Base-by-base conservation (phyloP, 2,329 filamentous ascomycete genomes). In the Allantophomopsis lycopodina region DNA sequence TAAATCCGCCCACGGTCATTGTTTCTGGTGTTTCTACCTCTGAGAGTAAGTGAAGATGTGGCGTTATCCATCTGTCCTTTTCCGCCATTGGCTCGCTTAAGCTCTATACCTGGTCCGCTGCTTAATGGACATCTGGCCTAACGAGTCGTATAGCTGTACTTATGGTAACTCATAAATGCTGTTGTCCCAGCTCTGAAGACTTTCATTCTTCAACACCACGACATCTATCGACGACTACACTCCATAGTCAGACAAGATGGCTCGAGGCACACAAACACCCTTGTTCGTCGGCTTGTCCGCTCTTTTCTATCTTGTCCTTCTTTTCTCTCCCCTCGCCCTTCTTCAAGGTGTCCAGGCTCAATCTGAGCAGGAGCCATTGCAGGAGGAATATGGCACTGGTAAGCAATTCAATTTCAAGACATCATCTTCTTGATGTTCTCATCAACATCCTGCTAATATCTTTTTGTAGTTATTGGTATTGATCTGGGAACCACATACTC, bases 401-500 rank as follows among this genome's bases (percentile, higher is more conserved):
- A 61, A 41, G 49, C 35, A 32, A 21, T 14, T 13, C n/a, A 4
- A n/a, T 15, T 15, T 16, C 14, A 28, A 6, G 7, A 28, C 8
- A 28, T 0, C 3, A 32, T 38, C 20, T 31, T 10, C 18, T 31
- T 11, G 35, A 36, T 11, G 34, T 38, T 21, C 45, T 51, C 17
- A 38, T 51, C 38, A 13, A 46, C 44, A 28, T 8, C 23, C 7
- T 10, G 38, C 49, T 48, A 35, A 48, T 37, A 18, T 11, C 35
- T 36, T 7, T 15, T 34, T 42, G 36, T 49, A 71, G 86, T 94
- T 53, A 88, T 94, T 56, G 87, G 87, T 77, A 94, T 94, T 66
- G 86, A 94, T 79, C 65, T 94, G 59, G 87, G 87, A 66, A 94
- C 87, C 39, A 94, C 87, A 49, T 79, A 79, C 67, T 81, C 76